Conservation (phyloP, 441 rosid genomes). For the Macaranga tanarius region DNA sequence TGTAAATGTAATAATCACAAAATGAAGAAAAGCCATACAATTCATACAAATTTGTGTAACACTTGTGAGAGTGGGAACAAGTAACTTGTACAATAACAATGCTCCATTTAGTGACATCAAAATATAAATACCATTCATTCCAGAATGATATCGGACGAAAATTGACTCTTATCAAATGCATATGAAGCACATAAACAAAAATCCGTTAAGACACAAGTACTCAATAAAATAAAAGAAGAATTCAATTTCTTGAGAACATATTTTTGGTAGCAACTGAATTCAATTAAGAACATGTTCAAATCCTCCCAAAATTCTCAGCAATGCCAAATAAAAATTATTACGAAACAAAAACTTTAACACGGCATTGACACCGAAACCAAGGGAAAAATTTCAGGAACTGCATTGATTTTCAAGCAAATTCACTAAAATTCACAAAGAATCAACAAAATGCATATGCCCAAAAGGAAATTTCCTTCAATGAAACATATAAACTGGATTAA, state of each 20-base stretch:
- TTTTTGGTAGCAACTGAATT: neutral
- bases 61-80: neutral
- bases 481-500: neutral
- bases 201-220: neutral
- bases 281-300: neutral
- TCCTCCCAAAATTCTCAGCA: neutral
- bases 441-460: neutral
- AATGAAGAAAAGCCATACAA: too few species aligned
- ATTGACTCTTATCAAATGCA: neutral
- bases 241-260: neutral
- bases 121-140: neutral
- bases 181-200: neutral
- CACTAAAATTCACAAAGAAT: neutral
- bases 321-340: neutral
- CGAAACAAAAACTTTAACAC: neutral
- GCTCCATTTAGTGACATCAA: neutral
- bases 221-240: neutral
- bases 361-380: neutral
- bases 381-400: conserved; percentile 6
- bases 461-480: neutral
- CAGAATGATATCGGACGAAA: neutral
- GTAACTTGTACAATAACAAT: neutral
- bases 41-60: neutral
- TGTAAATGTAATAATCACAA: neutral
- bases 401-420: conserved; percentile 1